A percentile compares a stretch with the other conserved stretches of the same genome.
Conservation (phyloP, 2,329 filamentous ascomycete genomes). For the Nemania serpens region DNA sequence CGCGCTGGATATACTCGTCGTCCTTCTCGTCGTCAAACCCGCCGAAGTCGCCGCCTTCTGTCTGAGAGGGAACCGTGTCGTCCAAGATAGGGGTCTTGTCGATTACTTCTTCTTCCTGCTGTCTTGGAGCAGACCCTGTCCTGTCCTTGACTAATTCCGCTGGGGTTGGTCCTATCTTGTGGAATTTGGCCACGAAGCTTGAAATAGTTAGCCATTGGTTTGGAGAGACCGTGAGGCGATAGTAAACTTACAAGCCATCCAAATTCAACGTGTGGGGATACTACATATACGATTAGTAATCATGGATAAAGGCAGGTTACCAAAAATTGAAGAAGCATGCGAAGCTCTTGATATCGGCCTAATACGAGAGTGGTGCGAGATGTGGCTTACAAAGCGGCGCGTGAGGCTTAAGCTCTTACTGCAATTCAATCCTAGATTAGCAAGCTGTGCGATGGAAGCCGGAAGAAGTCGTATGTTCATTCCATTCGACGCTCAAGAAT, state of each 20-base stretch:
- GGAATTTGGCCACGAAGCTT: constrained; percentile 84
- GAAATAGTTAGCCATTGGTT: constrained; percentile 2
- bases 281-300: constrained; percentile 13
- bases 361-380: constrained; percentile 64
- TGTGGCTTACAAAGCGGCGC: constrained; percentile 70
- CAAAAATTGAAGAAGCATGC: background rate
- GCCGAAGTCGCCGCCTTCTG: constrained; percentile 63
- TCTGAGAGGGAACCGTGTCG: constrained; percentile 48
- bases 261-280: constrained; percentile 70
- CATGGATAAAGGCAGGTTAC: background rate
- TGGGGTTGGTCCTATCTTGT: constrained; percentile 83
- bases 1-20: constrained; percentile 70
- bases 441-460: background rate
- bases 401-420: constrained; percentile 76
- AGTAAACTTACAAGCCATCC: constrained; percentile 76
- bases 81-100: constrained; percentile 71
- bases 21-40: constrained; percentile 78
- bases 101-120: constrained; percentile 52
- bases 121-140: constrained; percentile 28
- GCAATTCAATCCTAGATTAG: constrained; percentile 10
- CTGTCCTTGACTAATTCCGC: constrained; percentile 54
- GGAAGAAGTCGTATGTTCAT: background rate
- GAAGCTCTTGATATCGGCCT: background rate
- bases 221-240: no score
- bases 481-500: background rate